Conservation (phyloP, 2,329 filamentous ascomycete genomes). For the Fusarium mundagurra region DNA sequence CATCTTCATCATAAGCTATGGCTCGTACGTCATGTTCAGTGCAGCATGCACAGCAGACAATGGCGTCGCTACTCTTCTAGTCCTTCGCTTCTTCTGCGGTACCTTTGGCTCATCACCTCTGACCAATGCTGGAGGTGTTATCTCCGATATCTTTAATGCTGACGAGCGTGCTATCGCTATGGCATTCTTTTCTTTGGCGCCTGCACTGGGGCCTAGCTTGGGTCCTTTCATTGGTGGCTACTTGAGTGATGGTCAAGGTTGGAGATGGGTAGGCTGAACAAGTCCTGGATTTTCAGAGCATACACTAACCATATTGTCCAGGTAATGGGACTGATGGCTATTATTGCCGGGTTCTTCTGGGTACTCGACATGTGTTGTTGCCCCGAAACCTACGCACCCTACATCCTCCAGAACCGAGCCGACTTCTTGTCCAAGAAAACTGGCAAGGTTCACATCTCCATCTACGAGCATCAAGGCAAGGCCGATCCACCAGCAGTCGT, state of each 20-base stretch:
- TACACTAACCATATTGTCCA: background rate
- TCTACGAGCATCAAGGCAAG: conserved; percentile 56
- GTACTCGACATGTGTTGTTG: conserved; percentile 60
- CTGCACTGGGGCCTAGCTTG: conserved; percentile 69
- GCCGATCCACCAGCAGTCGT: conserved; percentile 54
- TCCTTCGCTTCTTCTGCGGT: conserved; percentile 75
- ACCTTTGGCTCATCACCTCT: conserved; percentile 70
- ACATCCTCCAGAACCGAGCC: conserved; percentile 64
- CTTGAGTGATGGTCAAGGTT: conserved; percentile 65
- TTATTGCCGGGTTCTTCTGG: conserved; percentile 68
- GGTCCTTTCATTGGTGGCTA: conserved; percentile 72
- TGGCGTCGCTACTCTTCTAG: conserved; percentile 67
- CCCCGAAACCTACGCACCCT: conserved; percentile 69
- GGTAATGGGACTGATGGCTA: conserved; percentile 70
- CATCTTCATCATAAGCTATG: conserved; percentile 68
- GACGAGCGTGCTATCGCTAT: conserved; percentile 66
- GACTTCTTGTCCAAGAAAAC: conserved; percentile 59
- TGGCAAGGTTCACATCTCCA: conserved; percentile 64
- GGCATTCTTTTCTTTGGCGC: conserved; percentile 68
- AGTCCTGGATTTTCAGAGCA: accelerated
- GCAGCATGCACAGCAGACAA: conserved; percentile 66
- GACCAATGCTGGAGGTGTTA: conserved; percentile 70
- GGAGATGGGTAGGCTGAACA: conserved; percentile 59
- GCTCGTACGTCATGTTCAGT: conserved; percentile 68
- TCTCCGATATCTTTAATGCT: conserved; percentile 70